Conservation (phyloP, 2,329 filamentous ascomycete genomes). For the Triangularia setosa region DNA sequence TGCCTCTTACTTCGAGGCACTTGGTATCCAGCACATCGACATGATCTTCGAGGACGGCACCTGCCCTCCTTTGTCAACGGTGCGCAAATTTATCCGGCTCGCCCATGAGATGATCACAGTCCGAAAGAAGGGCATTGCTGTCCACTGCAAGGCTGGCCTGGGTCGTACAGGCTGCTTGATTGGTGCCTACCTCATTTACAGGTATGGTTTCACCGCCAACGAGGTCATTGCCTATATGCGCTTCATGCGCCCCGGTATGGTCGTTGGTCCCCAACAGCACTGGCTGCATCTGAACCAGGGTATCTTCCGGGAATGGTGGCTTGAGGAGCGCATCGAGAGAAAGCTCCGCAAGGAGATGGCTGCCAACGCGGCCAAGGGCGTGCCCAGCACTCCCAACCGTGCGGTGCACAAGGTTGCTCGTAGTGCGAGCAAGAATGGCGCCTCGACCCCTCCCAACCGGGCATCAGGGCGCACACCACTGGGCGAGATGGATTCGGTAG, state of each 20-base stretch:
- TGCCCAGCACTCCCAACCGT: constrained; percentile 58
- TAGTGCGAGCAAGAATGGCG: constrained; percentile 57
- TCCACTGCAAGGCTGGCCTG: constrained; percentile 97
- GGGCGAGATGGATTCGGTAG: constrained; percentile 88
- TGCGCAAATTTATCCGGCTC: constrained; percentile 89
- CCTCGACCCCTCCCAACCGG: constrained; percentile 77
- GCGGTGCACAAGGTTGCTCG: constrained; percentile 58
- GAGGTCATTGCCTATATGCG: constrained; percentile 98
- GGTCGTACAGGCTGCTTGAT: constrained; percentile 95
- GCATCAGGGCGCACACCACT: constrained; percentile 73
- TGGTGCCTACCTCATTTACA: constrained; percentile 95
- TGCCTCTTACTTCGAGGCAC: constrained; percentile 91
- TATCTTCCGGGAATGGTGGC: constrained; percentile 98
- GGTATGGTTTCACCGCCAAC: constrained; percentile 94
- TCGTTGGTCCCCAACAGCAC: constrained; percentile 96
- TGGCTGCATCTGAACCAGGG: constrained; percentile 98
- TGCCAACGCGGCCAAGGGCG: constrained; percentile 37
- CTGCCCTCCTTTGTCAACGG: constrained; percentile 82
- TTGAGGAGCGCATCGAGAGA: constrained; percentile 77
- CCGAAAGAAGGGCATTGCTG: constrained; percentile 88
- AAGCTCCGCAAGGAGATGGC: constrained; percentile 55
- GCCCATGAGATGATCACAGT: constrained; percentile 92
- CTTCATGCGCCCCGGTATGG: constrained; percentile 98
- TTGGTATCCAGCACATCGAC: constrained; percentile 93
- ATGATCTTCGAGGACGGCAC: constrained; percentile 99